Evolutionary conservation across 164 flowering plant genomes (phyloP).

Genomic region (Kingdonia uniflora): DNA sequence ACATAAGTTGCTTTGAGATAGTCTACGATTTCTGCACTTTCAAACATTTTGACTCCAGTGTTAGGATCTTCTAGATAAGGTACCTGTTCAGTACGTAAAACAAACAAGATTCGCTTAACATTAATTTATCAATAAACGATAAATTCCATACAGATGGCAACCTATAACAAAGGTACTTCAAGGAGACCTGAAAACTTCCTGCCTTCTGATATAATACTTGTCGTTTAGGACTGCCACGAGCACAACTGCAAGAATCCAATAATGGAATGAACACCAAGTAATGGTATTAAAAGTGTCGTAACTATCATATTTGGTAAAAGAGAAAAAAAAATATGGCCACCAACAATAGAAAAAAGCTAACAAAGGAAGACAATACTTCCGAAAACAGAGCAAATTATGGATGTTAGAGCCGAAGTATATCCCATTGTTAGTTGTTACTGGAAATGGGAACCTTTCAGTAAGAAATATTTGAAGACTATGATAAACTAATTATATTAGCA

Average conservation of each 20-base stretch:
- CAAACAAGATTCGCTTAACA: neutral
- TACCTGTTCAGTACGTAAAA: conserved; percentile 29
- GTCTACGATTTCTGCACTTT: conserved; percentile 89
- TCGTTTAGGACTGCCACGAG: conserved; percentile 91
- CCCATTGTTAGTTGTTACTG: too few species aligned
- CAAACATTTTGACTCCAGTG: conserved; percentile 88
- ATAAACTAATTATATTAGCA: too few species aligned
- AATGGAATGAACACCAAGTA: too few species aligned
- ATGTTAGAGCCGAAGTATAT: too few species aligned
- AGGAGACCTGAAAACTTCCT: conserved; percentile 76
- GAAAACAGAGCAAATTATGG: neutral
- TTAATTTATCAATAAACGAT: neutral
- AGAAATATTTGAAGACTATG: too few species aligned
- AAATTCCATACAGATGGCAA: conserved; percentile 1
- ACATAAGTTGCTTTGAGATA: conserved; percentile 77
- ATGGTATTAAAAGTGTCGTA: too few species aligned
- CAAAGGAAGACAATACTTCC: neutral
- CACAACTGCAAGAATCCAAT: conserved; percentile 43
- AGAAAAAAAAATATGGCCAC: too few species aligned
- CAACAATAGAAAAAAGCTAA: neutral
- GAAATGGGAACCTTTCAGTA: too few species aligned
- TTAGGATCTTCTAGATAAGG: conserved; percentile 93
- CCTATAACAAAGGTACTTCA: neutral
- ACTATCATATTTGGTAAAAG: too few species aligned
- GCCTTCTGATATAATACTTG: conserved; percentile 49